Evolutionary conservation across 2,329 filamentous ascomycete genomes (phyloP).

Genomic region (Piedraia hortae): DNA sequence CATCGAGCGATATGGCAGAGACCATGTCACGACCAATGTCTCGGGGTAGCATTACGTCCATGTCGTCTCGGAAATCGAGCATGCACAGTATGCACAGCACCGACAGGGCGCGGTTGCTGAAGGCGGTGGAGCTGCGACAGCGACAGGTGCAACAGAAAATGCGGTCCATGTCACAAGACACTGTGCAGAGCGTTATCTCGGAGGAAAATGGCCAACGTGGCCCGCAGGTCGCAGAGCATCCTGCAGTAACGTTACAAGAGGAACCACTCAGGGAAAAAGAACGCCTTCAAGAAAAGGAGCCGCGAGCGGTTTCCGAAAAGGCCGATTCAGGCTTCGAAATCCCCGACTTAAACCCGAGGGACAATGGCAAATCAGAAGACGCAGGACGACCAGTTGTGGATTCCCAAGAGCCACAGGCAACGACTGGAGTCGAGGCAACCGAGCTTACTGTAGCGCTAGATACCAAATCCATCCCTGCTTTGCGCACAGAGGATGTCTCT

Average conservation of each 20-base stretch:
- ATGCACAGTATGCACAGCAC: constrained; percentile 40
- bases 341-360: constrained; percentile 11
- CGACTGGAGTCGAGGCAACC: not conserved
- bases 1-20: constrained; percentile 11
- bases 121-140: constrained; percentile 71
- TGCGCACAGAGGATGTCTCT: constrained; percentile 5
- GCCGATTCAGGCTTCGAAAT: constrained; percentile 29
- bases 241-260: not conserved
- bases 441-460: constrained; percentile 2
- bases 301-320: constrained; percentile 14
- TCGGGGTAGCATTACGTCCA: constrained; percentile 15
- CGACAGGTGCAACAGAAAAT: constrained; percentile 36
- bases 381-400: not conserved
- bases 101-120: constrained; percentile 81
- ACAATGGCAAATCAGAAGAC: not conserved
- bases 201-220: too few relatives aligned
- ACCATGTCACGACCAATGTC: constrained; percentile 12
- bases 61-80: constrained; percentile 15
- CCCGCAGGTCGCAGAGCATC: constrained; percentile 3
- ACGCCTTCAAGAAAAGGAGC: constrained; percentile 1
- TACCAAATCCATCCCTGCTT: constrained; percentile 1
- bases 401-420: constrained; percentile 1
- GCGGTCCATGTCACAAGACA: too few relatives aligned
- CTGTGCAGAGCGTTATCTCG: too few relatives aligned
- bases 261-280: constrained; percentile 5